phyloP scores from a whole-genome alignment of 495 filamentous ascomycete species.

The Lasiosphaeria miniovina region DNA sequence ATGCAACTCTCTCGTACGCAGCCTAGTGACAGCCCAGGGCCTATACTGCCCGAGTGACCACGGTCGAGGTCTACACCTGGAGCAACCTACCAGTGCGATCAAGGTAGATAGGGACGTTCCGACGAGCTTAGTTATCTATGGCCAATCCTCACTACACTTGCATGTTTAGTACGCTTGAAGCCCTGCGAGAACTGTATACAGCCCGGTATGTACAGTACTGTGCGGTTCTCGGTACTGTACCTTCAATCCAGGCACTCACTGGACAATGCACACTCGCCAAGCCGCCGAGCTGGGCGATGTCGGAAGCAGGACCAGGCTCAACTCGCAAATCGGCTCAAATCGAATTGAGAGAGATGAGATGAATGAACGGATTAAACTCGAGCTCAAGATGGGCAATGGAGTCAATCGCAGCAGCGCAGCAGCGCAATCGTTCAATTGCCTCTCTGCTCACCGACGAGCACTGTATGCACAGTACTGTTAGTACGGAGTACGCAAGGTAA shows the following conservation, averaged over 20 bases:
- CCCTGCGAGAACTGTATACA: too few relatives aligned
- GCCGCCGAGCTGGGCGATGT: slow-evolving; percentile 19
- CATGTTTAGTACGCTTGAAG: too few relatives aligned
- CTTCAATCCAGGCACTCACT: background rate
- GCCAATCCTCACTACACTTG: too few relatives aligned
- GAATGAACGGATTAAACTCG: background rate
- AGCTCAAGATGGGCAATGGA: background rate
- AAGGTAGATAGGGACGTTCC: too few relatives aligned
- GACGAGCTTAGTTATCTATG: too few relatives aligned
- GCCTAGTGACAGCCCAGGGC: too few relatives aligned
- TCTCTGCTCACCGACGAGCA: background rate
- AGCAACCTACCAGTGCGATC: too few relatives aligned
- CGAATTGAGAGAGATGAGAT: slow-evolving; percentile 12
- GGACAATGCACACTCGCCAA: background rate
- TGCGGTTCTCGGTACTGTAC: background rate
- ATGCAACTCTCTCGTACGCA: background rate
- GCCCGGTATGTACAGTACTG: too few relatives aligned
- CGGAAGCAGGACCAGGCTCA: slow-evolving; percentile 12
- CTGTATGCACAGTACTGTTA: too few relatives aligned
- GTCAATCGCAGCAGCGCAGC: slow-evolving; percentile 1
- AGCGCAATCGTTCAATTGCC: background rate
- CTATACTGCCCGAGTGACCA: too few relatives aligned
- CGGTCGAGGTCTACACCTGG: too few relatives aligned
- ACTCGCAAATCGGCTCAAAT: background rate
- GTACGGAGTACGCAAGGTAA: too few relatives aligned